phyloP scores from a whole-genome alignment of 1,284 basidiomycete species.

The Heterobasidion occidentale region DNA sequence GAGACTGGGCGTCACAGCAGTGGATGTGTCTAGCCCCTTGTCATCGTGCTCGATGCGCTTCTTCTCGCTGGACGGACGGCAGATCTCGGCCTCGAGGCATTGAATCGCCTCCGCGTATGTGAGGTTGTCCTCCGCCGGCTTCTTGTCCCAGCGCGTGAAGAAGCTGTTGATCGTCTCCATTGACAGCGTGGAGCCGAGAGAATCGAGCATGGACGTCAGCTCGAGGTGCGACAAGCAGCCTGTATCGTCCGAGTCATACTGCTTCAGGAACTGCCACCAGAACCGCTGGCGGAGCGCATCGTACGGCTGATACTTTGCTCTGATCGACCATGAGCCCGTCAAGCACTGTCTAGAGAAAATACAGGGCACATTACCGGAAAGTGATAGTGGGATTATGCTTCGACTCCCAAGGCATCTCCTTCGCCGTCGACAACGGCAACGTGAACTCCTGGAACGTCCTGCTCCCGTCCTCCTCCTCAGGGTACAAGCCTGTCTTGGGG shows the following conservation, averaged over 20 bases:
- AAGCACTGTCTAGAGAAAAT: constrained; percentile 8
- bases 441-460: constrained; percentile 68
- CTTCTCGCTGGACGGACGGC: constrained; percentile 65
- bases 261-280: constrained; percentile 85
- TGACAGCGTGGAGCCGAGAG: constrained; percentile 89
- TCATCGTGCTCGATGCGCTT: constrained; percentile 37
- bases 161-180: constrained; percentile 73
- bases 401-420: constrained; percentile 55
- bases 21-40: constrained; percentile 27
- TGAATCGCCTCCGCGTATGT: constrained; percentile 74
- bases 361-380: constrained; percentile 42
- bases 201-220: constrained; percentile 94
- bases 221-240: constrained; percentile 78
- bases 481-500: constrained; percentile 67
- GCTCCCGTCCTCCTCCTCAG: constrained; percentile 37
- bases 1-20: constrained; percentile 36
- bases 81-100: constrained; percentile 77
- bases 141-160: constrained; percentile 68
- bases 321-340: constrained; percentile 15
- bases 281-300: constrained; percentile 85
- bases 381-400: constrained; percentile 55
- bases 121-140: constrained; percentile 63
- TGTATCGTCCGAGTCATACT: constrained; percentile 90
- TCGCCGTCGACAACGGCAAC: constrained; percentile 43
- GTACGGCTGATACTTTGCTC: constrained; percentile 94